Evolutionary conservation across 495 filamentous ascomycete genomes (phyloP).

Genomic region (Penicillium bialowiezense): DNA sequence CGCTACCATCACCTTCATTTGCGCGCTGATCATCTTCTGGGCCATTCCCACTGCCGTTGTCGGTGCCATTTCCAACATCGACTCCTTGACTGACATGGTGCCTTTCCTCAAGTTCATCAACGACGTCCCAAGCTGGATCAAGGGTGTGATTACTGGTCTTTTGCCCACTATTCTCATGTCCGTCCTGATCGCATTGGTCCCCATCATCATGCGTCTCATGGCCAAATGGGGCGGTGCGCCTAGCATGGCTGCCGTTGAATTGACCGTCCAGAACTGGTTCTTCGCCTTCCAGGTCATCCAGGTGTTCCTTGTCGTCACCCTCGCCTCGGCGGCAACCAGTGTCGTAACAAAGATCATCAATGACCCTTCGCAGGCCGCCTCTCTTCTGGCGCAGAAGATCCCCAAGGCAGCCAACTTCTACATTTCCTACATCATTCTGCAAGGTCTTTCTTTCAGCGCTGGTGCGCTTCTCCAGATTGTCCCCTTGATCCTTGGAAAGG

Average conservation of each 20-base stretch:
- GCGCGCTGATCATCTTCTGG: conserved; percentile 89
- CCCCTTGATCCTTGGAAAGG: conserved; percentile 71
- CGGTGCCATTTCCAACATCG: conserved; percentile 83
- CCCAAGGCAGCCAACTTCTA: conserved; percentile 91
- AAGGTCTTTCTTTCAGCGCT: conserved; percentile 81
- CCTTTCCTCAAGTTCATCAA: conserved; percentile 72
- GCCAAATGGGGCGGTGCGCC: conserved; percentile 79
- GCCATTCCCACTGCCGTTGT: conserved; percentile 82
- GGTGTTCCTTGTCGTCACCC: conserved; percentile 85
- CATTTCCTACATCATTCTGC: conserved; percentile 90
- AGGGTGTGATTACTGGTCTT: conserved; percentile 82
- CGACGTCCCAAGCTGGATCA: conserved; percentile 64
- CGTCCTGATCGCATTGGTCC: conserved; percentile 85
- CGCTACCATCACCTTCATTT: conserved; percentile 66
- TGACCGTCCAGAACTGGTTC: conserved; percentile 87
- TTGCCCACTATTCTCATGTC: conserved; percentile 77
- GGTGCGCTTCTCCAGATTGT: conserved; percentile 72
- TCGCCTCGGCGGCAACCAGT: conserved; percentile 63
- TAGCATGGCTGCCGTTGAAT: conserved; percentile 72
- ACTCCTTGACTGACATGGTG: conserved; percentile 57
- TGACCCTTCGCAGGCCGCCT: conserved; percentile 57
- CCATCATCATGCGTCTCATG: conserved; percentile 77
- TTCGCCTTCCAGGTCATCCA: conserved; percentile 95
- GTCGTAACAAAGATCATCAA: conserved; percentile 59
- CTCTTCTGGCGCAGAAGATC: conserved; percentile 68